A percentile compares a stretch with the other conserved stretches of the same genome.
These are phyloP conservation scores for Leccinum olivaceopallidum DNA, from an alignment of 768 basidiomycete species.

Conservation along the genomic window DNA sequence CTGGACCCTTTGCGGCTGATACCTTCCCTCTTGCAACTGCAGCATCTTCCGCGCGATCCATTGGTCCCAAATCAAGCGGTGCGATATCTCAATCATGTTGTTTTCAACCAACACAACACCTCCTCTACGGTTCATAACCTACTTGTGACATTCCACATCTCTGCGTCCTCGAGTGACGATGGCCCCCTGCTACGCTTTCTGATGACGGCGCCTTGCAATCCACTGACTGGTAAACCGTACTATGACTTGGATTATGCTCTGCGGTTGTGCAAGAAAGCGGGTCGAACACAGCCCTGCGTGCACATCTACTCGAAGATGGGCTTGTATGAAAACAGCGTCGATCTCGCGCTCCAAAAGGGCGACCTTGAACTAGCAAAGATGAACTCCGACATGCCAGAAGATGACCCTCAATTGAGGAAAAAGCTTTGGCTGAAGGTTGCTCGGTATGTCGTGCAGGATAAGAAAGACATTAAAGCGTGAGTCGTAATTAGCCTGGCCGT, in stretches of 20 bases:
- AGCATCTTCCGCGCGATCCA: conserved; percentile 71
- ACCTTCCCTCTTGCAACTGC: conserved; percentile 82
- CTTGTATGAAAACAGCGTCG: conserved; percentile 93
- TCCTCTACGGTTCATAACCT: conserved; percentile 93
- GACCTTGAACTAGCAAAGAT: conserved; percentile 94
- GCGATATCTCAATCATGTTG: conserved; percentile 81
- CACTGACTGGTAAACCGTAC: conserved; percentile 82
- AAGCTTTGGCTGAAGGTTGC: conserved; percentile 99
- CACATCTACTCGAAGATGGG: conserved; percentile 99
- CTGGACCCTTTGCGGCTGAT: conserved; percentile 85
- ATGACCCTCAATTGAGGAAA: conserved; percentile 83
- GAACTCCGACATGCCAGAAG: conserved; percentile 94
- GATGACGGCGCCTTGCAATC: conserved; percentile 75
- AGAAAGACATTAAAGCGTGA: conserved; percentile 97
- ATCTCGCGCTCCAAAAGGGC: conserved; percentile 90
- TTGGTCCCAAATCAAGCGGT: conserved; percentile 82
- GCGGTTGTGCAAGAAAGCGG: conserved; percentile 82
- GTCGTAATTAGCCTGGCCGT: conserved; percentile 34
- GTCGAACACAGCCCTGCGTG: conserved; percentile 85
- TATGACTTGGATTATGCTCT: conserved; percentile 98
- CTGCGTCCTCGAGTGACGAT: conserved; percentile 62
- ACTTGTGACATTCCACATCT: conserved; percentile 82
- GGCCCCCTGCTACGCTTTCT: conserved; percentile 82
- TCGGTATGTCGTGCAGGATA: conserved; percentile 96
- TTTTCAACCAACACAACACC: conserved; percentile 79